Evolutionary conservation across 192 early-diverging fungal genomes (phyloP).

Genomic region (Podila epicladia): DNA sequence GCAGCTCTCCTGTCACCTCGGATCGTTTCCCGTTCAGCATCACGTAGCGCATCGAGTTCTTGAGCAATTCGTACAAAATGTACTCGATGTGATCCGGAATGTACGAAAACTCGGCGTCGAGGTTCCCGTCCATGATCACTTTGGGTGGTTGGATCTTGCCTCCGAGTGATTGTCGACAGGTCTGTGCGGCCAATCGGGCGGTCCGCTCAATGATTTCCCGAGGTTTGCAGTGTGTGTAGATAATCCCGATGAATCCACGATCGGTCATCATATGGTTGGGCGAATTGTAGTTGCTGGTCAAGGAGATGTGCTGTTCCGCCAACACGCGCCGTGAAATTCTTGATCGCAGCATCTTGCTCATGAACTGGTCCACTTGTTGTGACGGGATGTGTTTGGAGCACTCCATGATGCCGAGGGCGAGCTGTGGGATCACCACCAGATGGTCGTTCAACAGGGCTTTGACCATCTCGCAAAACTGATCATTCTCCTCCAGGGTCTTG

Average conservation of each 20-base stretch:
- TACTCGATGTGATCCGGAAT: constrained; percentile 96
- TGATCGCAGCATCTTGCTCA: constrained; percentile 89
- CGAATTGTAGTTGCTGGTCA: constrained; percentile 68
- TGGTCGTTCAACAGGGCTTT: constrained; percentile 74
- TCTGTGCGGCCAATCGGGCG: constrained; percentile 16
- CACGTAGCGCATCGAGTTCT: constrained; percentile 78
- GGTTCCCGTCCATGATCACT: constrained; percentile 78
- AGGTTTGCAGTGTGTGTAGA: constrained; percentile 68
- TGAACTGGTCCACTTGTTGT: constrained; percentile 81
- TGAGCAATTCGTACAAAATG: constrained; percentile 91
- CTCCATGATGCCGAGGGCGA: constrained; percentile 87
- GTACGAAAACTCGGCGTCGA: constrained; percentile 84
- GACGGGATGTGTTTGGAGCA: constrained; percentile 74
- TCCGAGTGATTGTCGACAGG: constrained; percentile 6
- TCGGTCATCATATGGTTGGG: constrained; percentile 35
- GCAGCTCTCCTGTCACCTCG: constrained; percentile 55
- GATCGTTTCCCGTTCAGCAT: not conserved
- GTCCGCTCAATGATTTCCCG: constrained; percentile 48
- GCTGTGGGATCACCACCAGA: constrained; percentile 80
- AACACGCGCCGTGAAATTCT: constrained; percentile 91
- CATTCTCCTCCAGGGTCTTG: constrained; percentile 80
- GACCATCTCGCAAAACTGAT: constrained; percentile 73
- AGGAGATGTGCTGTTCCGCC: constrained; percentile 90
- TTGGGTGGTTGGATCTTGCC: constrained; percentile 66
- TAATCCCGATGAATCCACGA: constrained; percentile 65